Evolutionary conservation across 805 yeast genomes (phyloP).

Genomic region (Kuraishia hungarica): DNA sequence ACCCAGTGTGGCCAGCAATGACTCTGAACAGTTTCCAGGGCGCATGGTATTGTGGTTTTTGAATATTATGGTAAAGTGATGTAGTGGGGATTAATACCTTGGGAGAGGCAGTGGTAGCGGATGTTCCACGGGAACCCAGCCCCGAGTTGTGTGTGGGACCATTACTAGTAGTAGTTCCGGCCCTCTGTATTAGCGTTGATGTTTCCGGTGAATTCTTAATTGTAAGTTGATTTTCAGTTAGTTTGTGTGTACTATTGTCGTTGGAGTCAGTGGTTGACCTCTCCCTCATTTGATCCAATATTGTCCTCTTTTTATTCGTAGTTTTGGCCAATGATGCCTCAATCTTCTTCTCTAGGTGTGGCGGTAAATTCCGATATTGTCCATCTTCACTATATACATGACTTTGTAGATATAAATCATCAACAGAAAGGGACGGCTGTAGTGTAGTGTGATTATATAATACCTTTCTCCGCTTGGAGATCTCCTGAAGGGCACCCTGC

Average conservation of each 20-base stretch:
- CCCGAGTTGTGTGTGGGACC: too few relatives aligned
- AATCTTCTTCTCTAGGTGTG: slow-evolving; percentile 2
- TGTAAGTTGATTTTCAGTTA: neutral
- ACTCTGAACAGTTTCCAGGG: slow-evolving; percentile 71
- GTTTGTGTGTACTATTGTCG: too few relatives aligned
- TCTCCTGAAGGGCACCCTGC: neutral
- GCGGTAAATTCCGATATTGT: slow-evolving; percentile 1
- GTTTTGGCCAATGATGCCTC: neutral
- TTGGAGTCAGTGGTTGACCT: too few relatives aligned
- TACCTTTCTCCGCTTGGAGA: slow-evolving; percentile 3
- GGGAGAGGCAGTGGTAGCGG: neutral
- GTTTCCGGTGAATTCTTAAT: neutral
- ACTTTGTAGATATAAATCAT: slow-evolving; percentile 2
- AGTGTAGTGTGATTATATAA: neutral
- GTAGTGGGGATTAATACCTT: neutral
- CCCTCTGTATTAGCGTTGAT: too few relatives aligned
- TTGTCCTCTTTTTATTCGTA: neutral
- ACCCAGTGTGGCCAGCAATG: slow-evolving; percentile 85
- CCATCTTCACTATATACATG: slow-evolving; percentile 1
- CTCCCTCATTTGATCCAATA: neutral
- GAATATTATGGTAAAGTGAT: slow-evolving; percentile 6
- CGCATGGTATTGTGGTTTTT: slow-evolving; percentile 34
- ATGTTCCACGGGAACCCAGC: too few relatives aligned
- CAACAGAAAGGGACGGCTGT: neutral
- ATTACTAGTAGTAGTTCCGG: too few relatives aligned